Evolutionary conservation across 1,139 yeast genomes (phyloP).

Genomic region (Taphrina communis): DNA sequence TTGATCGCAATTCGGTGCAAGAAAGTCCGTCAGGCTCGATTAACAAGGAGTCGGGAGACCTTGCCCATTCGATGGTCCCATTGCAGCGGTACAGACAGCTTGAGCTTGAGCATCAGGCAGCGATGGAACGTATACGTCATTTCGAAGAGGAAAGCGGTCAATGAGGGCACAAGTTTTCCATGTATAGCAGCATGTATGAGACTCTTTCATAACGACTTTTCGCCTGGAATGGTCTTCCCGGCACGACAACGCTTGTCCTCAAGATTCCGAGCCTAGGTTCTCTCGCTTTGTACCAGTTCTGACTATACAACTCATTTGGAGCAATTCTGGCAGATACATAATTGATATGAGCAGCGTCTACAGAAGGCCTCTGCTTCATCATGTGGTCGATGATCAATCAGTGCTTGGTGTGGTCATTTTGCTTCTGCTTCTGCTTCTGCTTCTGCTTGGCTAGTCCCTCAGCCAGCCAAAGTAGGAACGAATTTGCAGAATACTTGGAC

Average conservation of each 20-base stretch:
- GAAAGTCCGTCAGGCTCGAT: neutral
- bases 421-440: no score
- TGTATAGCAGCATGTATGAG: no score
- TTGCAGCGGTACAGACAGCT: conserved; percentile 22
- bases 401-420: no score
- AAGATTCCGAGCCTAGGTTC: neutral
- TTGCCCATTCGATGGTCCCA: conserved; percentile 16
- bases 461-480: no score
- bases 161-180: neutral
- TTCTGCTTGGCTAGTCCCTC: no score
- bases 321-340: no score
- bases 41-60: neutral
- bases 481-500: no score
- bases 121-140: conserved; percentile 23
- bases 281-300: no score
- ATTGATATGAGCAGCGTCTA: no score
- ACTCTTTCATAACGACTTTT: neutral
- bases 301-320: no score
- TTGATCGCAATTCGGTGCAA: conserved; percentile 20
- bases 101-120: conserved; percentile 22
- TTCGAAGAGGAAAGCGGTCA: conserved; percentile 7
- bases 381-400: no score
- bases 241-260: neutral
- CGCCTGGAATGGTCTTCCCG: neutral
- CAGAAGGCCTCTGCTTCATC: no score